These are phyloP conservation scores for Odontarrhena argentea DNA, from an alignment of 345 rosid species.

Conservation along the genomic window DNA sequence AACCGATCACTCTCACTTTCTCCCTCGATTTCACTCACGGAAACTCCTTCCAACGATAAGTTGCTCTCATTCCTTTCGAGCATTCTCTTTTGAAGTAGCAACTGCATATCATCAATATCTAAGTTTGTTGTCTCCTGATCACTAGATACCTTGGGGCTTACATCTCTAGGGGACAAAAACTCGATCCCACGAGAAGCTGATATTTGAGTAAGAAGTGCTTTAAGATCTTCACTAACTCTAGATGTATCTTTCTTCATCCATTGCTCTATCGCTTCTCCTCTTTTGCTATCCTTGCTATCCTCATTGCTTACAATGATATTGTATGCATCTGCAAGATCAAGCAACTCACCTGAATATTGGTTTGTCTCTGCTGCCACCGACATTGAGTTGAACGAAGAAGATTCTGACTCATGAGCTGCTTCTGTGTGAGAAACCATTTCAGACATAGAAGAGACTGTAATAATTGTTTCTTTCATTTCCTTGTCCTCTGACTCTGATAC, in stretches of 20 bases:
- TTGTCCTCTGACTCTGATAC: conserved; percentile 37
- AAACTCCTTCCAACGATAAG: conserved; percentile 74
- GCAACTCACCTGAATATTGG: conserved; percentile 41
- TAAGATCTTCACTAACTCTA: conserved; percentile 70
- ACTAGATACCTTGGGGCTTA: conserved; percentile 61
- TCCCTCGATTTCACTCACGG: conserved; percentile 87
- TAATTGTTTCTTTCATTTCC: conserved; percentile 42
- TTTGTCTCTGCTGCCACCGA: conserved; percentile 47
- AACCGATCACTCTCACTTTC: conserved; percentile 73
- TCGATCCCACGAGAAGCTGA: conserved; percentile 74
- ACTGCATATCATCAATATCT: conserved; percentile 52
- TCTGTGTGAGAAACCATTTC: conserved; percentile 27
- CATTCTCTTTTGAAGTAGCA: conserved; percentile 62
- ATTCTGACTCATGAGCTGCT: conserved; percentile 33
- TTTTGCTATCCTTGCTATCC: conserved; percentile 58
- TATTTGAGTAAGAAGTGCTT: conserved; percentile 67
- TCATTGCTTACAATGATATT: conserved; percentile 64
- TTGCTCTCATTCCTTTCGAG: conserved; percentile 92
- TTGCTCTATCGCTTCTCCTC: conserved; percentile 54
- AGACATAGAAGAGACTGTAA: conserved; percentile 45
- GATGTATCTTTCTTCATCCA: conserved; percentile 75
- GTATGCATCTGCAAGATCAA: conserved; percentile 88
- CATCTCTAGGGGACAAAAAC: conserved; percentile 48
- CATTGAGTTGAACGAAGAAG: conserved; percentile 42
- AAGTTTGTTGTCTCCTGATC: conserved; percentile 54